A percentile compares a stretch with the other conserved stretches of the same genome.
These are phyloP conservation scores for Eucalyptus sp. DNA, from an alignment of 345 rosid genomes.

Conservation along the genomic window DNA sequence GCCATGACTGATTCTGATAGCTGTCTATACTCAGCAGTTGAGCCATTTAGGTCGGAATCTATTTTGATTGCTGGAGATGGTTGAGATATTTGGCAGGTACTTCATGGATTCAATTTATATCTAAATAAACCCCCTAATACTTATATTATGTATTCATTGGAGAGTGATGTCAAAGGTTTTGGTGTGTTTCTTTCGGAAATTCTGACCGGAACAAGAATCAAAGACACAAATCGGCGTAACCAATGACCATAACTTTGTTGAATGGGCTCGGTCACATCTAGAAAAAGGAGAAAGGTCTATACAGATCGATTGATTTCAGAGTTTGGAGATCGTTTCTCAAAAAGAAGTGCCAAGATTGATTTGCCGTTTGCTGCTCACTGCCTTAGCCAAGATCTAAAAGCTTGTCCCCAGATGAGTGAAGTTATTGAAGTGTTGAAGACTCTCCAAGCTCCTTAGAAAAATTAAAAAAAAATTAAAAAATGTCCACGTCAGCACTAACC, in stretches of 20 bases:
- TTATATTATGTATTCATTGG: conserved; percentile 2
- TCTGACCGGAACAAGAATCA: conserved; percentile 27
- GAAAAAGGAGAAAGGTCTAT: conserved; percentile 58
- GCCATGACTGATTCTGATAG: too few relatives aligned
- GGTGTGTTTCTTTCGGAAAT: conserved; percentile 76
- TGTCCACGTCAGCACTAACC: too few relatives aligned
- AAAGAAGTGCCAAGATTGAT: conserved; percentile 70
- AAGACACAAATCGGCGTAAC: too few relatives aligned
- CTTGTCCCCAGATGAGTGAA: conserved; percentile 73
- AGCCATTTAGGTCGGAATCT: too few relatives aligned
- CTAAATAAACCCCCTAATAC: too few relatives aligned
- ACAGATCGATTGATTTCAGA: conserved; percentile 62
- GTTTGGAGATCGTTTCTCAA: conserved; percentile 80
- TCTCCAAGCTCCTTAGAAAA: conserved; percentile 14
- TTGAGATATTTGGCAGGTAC: not conserved
- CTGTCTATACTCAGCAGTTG: too few relatives aligned
- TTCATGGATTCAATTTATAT: not conserved
- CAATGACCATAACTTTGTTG: not conserved
- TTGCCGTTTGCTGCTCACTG: conserved; percentile 66
- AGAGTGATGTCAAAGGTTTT: conserved; percentile 73
- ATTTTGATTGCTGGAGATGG: too few relatives aligned
- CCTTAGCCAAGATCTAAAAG: conserved; percentile 77
- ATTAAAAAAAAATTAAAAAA: accelerated
- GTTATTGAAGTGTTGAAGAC: conserved; percentile 62
- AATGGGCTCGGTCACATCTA: conserved; percentile 90